These are phyloP conservation scores for Metschnikowia noctiluminum DNA, from an alignment of 805 yeast genomes.

Conservation along the genomic window DNA sequence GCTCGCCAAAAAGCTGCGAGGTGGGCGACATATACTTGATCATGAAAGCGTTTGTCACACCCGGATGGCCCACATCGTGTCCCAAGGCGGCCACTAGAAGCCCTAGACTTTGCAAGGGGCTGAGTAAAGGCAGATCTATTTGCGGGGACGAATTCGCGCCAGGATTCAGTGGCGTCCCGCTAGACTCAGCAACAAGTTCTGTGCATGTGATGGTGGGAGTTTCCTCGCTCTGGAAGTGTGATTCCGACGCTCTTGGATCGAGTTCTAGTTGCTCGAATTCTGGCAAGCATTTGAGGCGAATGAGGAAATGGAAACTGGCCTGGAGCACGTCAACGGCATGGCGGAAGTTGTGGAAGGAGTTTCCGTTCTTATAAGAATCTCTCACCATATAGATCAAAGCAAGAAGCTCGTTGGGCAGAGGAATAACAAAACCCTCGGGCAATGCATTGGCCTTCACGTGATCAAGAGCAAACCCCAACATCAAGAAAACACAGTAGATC, in stretches of 20 bases:
- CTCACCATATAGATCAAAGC: slow-evolving; percentile 65
- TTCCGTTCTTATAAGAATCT: slow-evolving; percentile 76
- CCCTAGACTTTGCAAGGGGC: slow-evolving; percentile 49
- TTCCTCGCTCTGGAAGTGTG: slow-evolving; percentile 13
- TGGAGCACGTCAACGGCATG: slow-evolving; percentile 96
- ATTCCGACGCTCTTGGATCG: slow-evolving; percentile 31
- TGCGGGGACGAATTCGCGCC: neutral
- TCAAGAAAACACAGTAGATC: slow-evolving; percentile 53
- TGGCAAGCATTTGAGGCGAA: slow-evolving; percentile 40
- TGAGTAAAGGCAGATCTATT: slow-evolving; percentile 24
- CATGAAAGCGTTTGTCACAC: slow-evolving; percentile 79
- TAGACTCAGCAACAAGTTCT: slow-evolving; percentile 7
- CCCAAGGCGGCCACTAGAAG: slow-evolving; percentile 82
- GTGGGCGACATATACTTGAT: slow-evolving; percentile 58
- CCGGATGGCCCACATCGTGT: slow-evolving; percentile 97
- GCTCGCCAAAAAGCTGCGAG: slow-evolving; percentile 55
- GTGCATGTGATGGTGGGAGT: neutral
- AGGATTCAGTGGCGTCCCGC: too few relatives aligned
- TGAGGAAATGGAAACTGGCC: slow-evolving; percentile 69
- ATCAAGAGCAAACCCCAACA: slow-evolving; percentile 45
- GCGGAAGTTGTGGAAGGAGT: slow-evolving; percentile 91
- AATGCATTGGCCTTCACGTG: slow-evolving; percentile 17
- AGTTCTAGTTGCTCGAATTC: slow-evolving; percentile 32
- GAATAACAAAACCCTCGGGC: slow-evolving; percentile 13
- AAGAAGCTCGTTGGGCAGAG: slow-evolving; percentile 44